phyloP scores from a whole-genome alignment of 148 eudicot genomes.

The Rhododendron vialii region DNA sequence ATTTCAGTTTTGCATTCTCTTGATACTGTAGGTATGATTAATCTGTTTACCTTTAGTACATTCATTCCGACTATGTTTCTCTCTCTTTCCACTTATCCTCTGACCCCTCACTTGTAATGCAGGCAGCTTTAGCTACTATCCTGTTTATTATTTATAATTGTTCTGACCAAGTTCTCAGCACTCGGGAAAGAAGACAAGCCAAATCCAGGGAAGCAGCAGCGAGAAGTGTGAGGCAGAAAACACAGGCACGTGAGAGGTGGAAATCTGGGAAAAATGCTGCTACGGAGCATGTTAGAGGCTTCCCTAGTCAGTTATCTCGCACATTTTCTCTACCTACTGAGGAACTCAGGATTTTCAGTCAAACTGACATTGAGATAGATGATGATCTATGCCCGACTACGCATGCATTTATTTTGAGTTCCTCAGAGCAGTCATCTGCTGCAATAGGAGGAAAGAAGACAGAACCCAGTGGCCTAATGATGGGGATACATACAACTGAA shows the following conservation, averaged over 20 bases:
- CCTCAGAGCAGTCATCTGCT: constrained; percentile 24
- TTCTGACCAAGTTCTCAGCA: constrained; percentile 71
- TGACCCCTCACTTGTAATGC: constrained; percentile 13
- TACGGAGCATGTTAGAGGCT: constrained; percentile 46
- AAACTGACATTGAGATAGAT: constrained; percentile 23
- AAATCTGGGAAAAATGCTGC: constrained; percentile 68
- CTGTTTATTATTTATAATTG: constrained; percentile 82
- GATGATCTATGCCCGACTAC: constrained; percentile 16
- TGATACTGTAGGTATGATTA: background rate
- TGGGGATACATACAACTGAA: constrained; percentile 18
- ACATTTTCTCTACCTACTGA: constrained; percentile 48
- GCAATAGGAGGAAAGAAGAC: constrained; percentile 24
- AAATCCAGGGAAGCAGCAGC: constrained; percentile 82
- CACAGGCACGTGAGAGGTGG: constrained; percentile 63
- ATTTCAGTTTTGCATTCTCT: background rate
- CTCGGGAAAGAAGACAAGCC: constrained; percentile 71
- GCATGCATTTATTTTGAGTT: constrained; percentile 14
- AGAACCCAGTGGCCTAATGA: constrained; percentile 18
- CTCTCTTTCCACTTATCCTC: background rate
- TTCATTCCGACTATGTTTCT: background rate
- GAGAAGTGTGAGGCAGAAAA: constrained; percentile 53
- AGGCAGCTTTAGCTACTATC: constrained; percentile 77
- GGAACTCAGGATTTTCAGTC: constrained; percentile 24
- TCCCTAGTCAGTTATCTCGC: constrained; percentile 52
- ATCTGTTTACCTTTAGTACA: background rate